Evolutionary conservation across 495 filamentous ascomycete genomes (phyloP).

Genomic region (Bathelium albidoporum): DNA sequence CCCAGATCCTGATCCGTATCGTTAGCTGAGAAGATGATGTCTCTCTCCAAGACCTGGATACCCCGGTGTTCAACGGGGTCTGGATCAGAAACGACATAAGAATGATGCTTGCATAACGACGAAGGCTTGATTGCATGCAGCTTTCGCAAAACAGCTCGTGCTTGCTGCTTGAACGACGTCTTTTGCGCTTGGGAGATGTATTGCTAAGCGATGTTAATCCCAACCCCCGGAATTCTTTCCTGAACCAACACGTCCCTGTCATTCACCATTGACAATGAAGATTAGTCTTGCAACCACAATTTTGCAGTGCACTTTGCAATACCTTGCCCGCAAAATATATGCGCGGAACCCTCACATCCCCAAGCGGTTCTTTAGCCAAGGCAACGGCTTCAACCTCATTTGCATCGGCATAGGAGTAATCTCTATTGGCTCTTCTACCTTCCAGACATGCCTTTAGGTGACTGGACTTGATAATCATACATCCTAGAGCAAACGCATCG

Average conservation of each 20-base stretch:
- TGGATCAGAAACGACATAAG: conserved; percentile 31
- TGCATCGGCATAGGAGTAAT: conserved; percentile 34
- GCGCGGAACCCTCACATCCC: conserved; percentile 30
- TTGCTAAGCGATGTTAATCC: conserved; percentile 35
- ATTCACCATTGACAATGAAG: conserved; percentile 29
- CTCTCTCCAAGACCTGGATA: conserved; percentile 24
- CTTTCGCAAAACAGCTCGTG: conserved; percentile 27
- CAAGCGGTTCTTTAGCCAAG: conserved; percentile 26
- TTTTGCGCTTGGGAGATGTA: conserved; percentile 34
- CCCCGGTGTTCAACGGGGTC: conserved; percentile 29
- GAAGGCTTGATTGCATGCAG: conserved; percentile 11
- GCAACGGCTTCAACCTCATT: conserved; percentile 34
- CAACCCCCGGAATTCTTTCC: conserved; percentile 36
- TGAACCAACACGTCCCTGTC: conserved; percentile 34
- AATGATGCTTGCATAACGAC: conserved; percentile 8
- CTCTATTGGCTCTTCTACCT: conserved; percentile 15
- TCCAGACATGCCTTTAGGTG: conserved; percentile 25
- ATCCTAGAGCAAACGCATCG: conserved; percentile 39
- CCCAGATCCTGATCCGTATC: conserved; percentile 26
- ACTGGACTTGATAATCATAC: conserved; percentile 38
- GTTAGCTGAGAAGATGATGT: conserved; percentile 28
- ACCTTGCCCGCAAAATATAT: conserved; percentile 38
- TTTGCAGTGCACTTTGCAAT: conserved; percentile 9
- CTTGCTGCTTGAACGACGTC: conserved; percentile 34
- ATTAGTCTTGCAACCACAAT: conserved; percentile 17